A percentile compares a stretch with the other conserved stretches of the same genome.
These are phyloP conservation scores for Ormosia semicastrata DNA, from an alignment of 306 rosid species.

Conservation along the genomic window DNA sequence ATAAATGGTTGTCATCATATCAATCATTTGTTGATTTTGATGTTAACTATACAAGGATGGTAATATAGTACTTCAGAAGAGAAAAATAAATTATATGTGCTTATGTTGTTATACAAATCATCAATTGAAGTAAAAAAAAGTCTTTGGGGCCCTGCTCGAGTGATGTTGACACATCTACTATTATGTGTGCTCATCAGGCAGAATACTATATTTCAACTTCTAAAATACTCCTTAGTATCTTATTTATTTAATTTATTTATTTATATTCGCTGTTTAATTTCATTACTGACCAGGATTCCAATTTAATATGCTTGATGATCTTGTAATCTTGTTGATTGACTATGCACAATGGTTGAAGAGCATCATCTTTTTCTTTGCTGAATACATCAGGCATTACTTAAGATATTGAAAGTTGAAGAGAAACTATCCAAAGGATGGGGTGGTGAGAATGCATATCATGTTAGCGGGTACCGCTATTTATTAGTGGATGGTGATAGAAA, in stretches of 20 bases:
- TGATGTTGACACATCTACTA: neutral
- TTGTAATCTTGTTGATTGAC: slow-evolving; percentile 4
- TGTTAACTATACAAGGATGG: neutral
- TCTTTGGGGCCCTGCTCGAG: neutral
- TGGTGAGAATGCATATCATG: slow-evolving; percentile 98
- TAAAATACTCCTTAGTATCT: neutral
- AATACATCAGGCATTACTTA: slow-evolving; percentile 66
- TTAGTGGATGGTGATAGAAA: slow-evolving; percentile 79
- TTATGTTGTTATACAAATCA: neutral
- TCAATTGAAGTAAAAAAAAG: slow-evolving; percentile 10
- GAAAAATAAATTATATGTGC: neutral
- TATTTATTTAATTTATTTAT: neutral
- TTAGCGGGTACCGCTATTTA: slow-evolving; percentile 87
- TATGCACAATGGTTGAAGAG: neutral
- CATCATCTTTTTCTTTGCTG: slow-evolving; percentile 25
- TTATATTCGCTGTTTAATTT: slow-evolving; percentile 5
- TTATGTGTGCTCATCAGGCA: neutral
- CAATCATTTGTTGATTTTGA: neutral
- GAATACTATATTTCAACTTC: neutral
- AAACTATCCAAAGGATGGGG: slow-evolving; percentile 97
- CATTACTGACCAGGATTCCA: neutral
- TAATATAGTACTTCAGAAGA: neutral
- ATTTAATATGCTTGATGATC: slow-evolving; percentile 5
- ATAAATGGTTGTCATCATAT: neutral
- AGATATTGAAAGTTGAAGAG: slow-evolving; percentile 89